Base-by-base conservation (phyloP, 106 monocot genomes). In the Dendrobium huoshanense region DNA sequence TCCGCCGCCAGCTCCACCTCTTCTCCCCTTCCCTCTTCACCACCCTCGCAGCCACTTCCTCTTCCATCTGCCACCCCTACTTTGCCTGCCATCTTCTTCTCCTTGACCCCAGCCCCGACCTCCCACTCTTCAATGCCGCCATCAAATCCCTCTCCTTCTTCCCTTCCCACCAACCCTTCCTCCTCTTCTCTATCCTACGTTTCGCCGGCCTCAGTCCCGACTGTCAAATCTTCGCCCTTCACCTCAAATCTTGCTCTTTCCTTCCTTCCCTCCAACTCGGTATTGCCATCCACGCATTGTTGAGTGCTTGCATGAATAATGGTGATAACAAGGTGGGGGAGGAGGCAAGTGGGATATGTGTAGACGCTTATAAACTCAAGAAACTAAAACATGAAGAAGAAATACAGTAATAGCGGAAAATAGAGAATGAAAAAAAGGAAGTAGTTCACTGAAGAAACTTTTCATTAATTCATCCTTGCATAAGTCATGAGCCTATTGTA, bases 231-330 rank as follows among this genome's bases (percentile, higher is more conserved):
- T 68, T 79, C 73, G 79, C 74, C 59, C 72, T 75, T 9, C 83
- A 74, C 41, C 73, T 83, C 29, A 72, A 79, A 33, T 73, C 79
- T 44, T 79, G 77, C 58, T 49, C 29, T 44, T 48, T 76, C 48
- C 76, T n/a, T n/a, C n/a, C n/a, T 27, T 78, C 83, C 13, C 20
- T 73, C 18, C 44, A 20, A 31, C 37, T 37, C 43, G 83, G 79
- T 17, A 5, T 25, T 16, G 67, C 56, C 24, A 41, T 81, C 68
- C 80, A 85, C 45, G 80, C 81, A 2, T 68, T 90, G 41, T 86
- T 93, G 20, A 80, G 77, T 19, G 92, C 79, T 18, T 87, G 83
- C 67, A 83, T 80, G 77, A 87, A 47, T 49, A 49, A 13, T 20
- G 11, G 76, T 3, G 76, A 76, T n/a, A 27, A 11, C 11, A 48